phyloP scores from a whole-genome alignment of 352 stramenopile genomes.

The Globisporangium takayamanum region DNA sequence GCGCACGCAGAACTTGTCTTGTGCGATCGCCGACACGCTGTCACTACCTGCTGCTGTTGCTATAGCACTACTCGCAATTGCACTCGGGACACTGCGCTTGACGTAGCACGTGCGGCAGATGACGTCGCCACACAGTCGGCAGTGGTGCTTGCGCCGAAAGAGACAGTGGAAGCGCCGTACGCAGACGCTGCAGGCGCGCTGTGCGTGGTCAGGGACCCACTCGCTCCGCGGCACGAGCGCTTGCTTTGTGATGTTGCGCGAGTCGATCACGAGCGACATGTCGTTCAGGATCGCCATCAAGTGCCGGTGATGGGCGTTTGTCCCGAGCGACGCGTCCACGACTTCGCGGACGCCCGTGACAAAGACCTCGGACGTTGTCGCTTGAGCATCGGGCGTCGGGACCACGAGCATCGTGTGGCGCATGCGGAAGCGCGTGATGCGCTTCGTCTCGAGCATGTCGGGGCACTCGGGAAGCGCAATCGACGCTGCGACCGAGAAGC shows the following conservation, averaged over 20 bases:
- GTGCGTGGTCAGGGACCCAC: conserved; percentile 33
- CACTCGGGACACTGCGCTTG: conserved; percentile 23
- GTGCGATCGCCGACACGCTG: conserved; percentile 15
- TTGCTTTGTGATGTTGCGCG: conserved; percentile 40
- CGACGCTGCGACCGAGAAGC: conserved; percentile 32
- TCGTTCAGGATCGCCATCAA: conserved; percentile 44
- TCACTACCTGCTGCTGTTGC: neutral
- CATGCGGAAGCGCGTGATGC: conserved; percentile 32
- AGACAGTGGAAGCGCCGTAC: conserved; percentile 17
- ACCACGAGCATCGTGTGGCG: conserved; percentile 40
- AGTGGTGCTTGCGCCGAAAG: conserved; percentile 39
- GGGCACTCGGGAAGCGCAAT: conserved; percentile 41
- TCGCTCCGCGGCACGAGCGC: conserved; percentile 19
- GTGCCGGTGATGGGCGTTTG: conserved; percentile 34
- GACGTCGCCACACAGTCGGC: conserved; percentile 41
- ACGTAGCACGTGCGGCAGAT: conserved; percentile 49
- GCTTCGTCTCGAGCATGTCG: conserved; percentile 20
- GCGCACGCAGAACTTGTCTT: conserved; percentile 52
- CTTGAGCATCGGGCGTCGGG: conserved; percentile 21
- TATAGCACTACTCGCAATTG: neutral
- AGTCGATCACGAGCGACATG: conserved; percentile 50
- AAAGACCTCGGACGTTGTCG: conserved; percentile 42
- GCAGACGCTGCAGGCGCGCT: conserved; percentile 18
- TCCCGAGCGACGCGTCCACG: conserved; percentile 23
- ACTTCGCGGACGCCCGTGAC: conserved; percentile 32